Evolutionary conservation across 2,329 filamentous ascomycete species (phyloP), one percentile per base, ranked within the genome.

Genomic region (Curvularia spicifera): DNA sequence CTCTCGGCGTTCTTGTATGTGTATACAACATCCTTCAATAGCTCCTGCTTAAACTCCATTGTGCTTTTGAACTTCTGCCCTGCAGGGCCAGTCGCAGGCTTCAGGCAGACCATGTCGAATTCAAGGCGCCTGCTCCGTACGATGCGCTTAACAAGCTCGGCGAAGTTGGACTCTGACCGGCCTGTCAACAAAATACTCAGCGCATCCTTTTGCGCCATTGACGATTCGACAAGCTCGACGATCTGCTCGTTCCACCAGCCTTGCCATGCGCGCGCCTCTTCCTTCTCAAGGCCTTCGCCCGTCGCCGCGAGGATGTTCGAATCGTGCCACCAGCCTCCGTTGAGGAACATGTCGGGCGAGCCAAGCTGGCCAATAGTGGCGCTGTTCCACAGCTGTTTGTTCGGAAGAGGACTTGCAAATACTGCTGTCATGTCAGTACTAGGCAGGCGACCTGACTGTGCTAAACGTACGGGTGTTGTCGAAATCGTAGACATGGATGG

Each of bases 221-320:
- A 93, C 55, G 97, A 81, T 70, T 85, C 83, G 40, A 96, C 92
- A 29, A 98, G 85, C 68, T 93, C 86, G 53, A 83, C 86, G 65
- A 99, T 89, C 68, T 90, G 87, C 73, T 98, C 94, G 72, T 98
- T 98, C 95, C 95, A 99, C 90, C 91, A 97, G 35, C 93, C 93
- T 56, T 90, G 82, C 94, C 94, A 99, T 9, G 86, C 93, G 24
- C 88, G 87, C 42, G 85, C 81, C 76, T 98, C 93, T 78, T 98
- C 95, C 56, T 85, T 86, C 51, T 91, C 91, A 5, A 89, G 75
- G 15, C 95, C 95, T 56, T 92, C 85, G 51, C 95, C 95, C 0
- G 93, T 97, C 1, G 93, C 89, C 10, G 89, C 87, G 24, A 99
- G 87, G 61, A 99, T 93, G 63, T 87, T 87, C 43, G 87, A 85